phyloP scores from a whole-genome alignment of 1,284 basidiomycete species.

The Flammula alnicola region DNA sequence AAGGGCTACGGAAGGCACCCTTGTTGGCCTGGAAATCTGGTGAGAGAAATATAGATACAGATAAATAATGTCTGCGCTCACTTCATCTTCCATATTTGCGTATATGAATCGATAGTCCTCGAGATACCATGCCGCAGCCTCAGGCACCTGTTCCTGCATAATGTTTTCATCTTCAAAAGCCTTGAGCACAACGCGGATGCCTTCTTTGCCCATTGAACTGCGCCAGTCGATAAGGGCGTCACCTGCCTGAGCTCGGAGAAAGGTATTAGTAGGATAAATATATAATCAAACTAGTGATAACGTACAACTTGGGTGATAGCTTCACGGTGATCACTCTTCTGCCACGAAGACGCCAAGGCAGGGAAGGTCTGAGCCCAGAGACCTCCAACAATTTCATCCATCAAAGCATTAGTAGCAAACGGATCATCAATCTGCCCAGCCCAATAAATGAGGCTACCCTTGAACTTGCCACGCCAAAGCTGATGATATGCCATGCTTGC shows the following conservation, averaged over 20 bases:
- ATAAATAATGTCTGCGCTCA: background rate
- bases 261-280: background rate
- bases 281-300: background rate
- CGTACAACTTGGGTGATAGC: background rate
- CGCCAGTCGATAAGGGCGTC: conserved; percentile 9
- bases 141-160: background rate
- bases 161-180: conserved; percentile 1
- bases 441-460: background rate
- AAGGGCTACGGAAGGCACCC: background rate
- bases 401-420: background rate
- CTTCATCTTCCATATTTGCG: background rate
- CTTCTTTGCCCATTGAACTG: conserved; percentile 6
- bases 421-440: background rate
- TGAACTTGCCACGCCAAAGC: background rate
- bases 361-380: background rate
- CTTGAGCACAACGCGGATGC: background rate
- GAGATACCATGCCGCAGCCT: background rate
- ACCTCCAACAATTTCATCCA: background rate
- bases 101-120: conserved; percentile 1
- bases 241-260: background rate
- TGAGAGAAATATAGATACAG: background rate
- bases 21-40: background rate
- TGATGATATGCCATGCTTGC: background rate
- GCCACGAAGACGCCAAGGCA: background rate
- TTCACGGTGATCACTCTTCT: background rate